phyloP scores from a whole-genome alignment of 2,329 filamentous ascomycete species.

The Sarocladium oryzae region DNA sequence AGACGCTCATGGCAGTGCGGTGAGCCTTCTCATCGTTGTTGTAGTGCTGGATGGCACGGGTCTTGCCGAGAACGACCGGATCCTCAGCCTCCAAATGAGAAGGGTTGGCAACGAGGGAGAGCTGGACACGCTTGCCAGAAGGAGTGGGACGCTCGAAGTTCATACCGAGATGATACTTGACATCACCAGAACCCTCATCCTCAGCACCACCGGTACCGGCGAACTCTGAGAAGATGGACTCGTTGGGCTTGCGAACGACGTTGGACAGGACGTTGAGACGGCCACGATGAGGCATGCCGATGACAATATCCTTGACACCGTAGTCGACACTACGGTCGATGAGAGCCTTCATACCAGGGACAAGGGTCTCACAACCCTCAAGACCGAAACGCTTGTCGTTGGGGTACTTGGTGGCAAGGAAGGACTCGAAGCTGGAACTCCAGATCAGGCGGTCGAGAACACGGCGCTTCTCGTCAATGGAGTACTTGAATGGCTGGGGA shows the following conservation, averaged over 20 bases:
- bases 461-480: constrained; percentile 94
- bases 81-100: constrained; percentile 98
- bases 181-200: constrained; percentile 95
- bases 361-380: constrained; percentile 92
- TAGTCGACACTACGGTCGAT: constrained; percentile 98
- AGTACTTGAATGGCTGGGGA: constrained; percentile 92
- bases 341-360: constrained; percentile 98
- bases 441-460: constrained; percentile 97
- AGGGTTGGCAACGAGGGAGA: constrained; percentile 95
- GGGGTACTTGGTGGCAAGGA: constrained; percentile 94
- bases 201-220: constrained; percentile 79
- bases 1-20: constrained; percentile 85
- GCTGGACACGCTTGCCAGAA: constrained; percentile 97
- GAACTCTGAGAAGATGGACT: constrained; percentile 99
- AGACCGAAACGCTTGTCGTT: constrained; percentile 99
- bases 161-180: constrained; percentile 99
- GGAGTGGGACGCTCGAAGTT: constrained; percentile 99
- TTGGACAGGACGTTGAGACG: constrained; percentile 97
- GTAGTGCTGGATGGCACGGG: constrained; percentile 96
- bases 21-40: constrained; percentile 93
- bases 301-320: constrained; percentile 97
- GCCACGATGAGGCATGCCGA: constrained; percentile 98
- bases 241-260: constrained; percentile 97
- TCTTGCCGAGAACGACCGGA: constrained; percentile 95
- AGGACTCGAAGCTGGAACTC: constrained; percentile 95